Base-by-base conservation (phyloP, 768 basidiomycete genomes). In the Collybia sordida region DNA sequence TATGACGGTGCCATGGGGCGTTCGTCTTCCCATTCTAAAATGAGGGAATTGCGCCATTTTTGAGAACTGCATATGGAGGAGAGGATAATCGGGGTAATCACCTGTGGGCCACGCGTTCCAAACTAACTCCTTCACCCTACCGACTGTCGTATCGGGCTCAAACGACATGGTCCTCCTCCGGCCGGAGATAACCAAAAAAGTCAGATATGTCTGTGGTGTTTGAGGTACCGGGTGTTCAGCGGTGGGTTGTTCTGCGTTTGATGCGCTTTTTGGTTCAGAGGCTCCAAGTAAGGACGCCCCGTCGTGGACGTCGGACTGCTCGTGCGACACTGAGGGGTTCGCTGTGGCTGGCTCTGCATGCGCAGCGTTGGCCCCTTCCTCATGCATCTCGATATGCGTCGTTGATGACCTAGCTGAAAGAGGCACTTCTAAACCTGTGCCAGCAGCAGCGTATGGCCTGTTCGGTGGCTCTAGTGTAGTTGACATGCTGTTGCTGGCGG, bases 41-140 rank as follows among this genome's bases (percentile, higher is more conserved):
- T 46, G 11, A 39, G 51, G n/a, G 27, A 42, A 39, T n/a, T 21
- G 18, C 17, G 18, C n/a, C 12, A 31, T 18, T 24, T 11, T 39
- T 12, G 6, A 24, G 5, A 12, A 12, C 35, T 23, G 39, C 8
- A 47, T 6, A 14, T 14, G 11, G n/a, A 25, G 19, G 12, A 35
- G 39, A 22, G 19, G 25, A 42, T 27, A 11, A 34, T 19, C 41
- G 25, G 18, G 3, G 31, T 24, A 69, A 79, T 60, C 54, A 85
- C 88, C 88, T 58, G 72, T 69, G 23, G 87, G 87, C 89, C 90
- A 92, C 27, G 82, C 78, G 68, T 85, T 88, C 89, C 90, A 91
- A 31, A 85, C 80, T 41, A 92, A 77, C 69, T 92, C 90, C 67
- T 91, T 91, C 23, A 90, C 85, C 57, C 90, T 74, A 15, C 86